Base-by-base conservation (phyloP, 2,329 filamentous ascomycete species). In the Samsoniella hepiali region DNA sequence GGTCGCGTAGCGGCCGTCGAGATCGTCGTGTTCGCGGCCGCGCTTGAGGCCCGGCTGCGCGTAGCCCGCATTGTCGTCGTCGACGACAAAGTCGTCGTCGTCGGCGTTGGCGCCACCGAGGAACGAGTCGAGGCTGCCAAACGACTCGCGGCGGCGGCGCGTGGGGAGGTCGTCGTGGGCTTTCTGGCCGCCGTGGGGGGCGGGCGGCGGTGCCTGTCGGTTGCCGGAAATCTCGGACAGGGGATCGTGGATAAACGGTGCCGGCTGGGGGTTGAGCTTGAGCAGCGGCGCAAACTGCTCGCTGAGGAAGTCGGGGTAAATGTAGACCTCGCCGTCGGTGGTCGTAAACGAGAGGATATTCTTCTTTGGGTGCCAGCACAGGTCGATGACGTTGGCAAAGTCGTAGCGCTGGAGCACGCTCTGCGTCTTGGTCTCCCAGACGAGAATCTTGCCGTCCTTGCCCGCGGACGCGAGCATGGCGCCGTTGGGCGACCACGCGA, bases 21-120 rank as follows among this genome's bases (percentile, higher is more conserved):
- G 76, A 66, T 88, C 90, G 22, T 88, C 78, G 9, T 77, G 79
- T 3, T 82, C 81, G 27, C 79, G 78, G 0, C 76, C 70, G 36
- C 84, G 79, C 70, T 87, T 87, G 54, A 77, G 72, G 73, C 42
- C 81, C 86, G 47, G 88, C 22, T 22, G 22, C 78, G 88, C 84
- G 75, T 98, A 98, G 49, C 94, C 95, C 40, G 93, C 94, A 11
- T 93, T 93, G 72, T 99, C 95, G 67, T 99, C 95, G 70, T 99
- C 95, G 5, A 93, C 88, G 1, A 99, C 91, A 73, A 98, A 99
- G 67, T 92, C 91, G 49, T 92, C 90, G 32, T 81, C 80, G 77
- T 88, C 72, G 67, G 79, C 71, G 17, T 42, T 42, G 7, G 27
- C 57, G 42, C 58, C 63, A 27, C 84, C 87, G 2, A 97, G 82